Percentiles rank a stretch among this genome's conserved stretches.
These are phyloP conservation scores for Curvularia lunata DNA, from an alignment of 2,329 filamentous ascomycete genomes.

Conservation along the genomic window DNA sequence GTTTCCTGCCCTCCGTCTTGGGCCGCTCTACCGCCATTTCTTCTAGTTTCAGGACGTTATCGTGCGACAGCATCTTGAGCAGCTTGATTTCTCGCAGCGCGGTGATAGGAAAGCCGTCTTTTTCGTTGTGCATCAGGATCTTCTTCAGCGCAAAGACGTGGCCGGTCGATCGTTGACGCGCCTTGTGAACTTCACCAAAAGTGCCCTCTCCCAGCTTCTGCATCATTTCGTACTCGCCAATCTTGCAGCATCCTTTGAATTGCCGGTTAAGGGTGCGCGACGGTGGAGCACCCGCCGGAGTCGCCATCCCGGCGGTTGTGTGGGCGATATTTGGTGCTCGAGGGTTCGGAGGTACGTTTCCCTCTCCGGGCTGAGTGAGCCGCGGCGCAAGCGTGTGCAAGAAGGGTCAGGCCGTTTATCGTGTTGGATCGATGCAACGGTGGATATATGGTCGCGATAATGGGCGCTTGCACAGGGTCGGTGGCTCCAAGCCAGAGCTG, in stretches of 20 bases:
- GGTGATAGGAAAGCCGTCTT: constrained; percentile 99
- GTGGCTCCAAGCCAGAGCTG: constrained; percentile 20
- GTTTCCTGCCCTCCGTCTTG: constrained; percentile 62
- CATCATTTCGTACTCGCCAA: constrained; percentile 78
- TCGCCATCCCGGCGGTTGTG: constrained; percentile 26
- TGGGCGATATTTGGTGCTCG: neutral
- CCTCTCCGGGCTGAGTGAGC: constrained; percentile 24
- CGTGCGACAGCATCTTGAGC: constrained; percentile 90
- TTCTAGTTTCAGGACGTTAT: constrained; percentile 83
- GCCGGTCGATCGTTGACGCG: constrained; percentile 75
- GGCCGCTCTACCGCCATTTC: constrained; percentile 93
- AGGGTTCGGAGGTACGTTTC: constrained; percentile 1
- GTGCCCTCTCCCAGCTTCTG: constrained; percentile 93
- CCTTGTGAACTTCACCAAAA: constrained; percentile 95
- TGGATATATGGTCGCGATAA: constrained; percentile 17
- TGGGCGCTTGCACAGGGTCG: constrained; percentile 32
- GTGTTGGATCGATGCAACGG: constrained; percentile 15
- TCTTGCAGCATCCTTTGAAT: constrained; percentile 85
- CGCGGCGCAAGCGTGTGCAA: constrained; percentile 17
- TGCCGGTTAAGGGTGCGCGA: constrained; percentile 59
- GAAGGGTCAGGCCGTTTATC: constrained; percentile 15
- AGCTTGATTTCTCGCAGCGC: constrained; percentile 97
- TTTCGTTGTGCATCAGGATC: constrained; percentile 99
- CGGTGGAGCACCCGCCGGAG: constrained; percentile 47
- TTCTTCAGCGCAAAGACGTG: constrained; percentile 90